Conservation (phyloP, 2,329 filamentous ascomycete genomes). For the Ceratocystis colombiana region DNA sequence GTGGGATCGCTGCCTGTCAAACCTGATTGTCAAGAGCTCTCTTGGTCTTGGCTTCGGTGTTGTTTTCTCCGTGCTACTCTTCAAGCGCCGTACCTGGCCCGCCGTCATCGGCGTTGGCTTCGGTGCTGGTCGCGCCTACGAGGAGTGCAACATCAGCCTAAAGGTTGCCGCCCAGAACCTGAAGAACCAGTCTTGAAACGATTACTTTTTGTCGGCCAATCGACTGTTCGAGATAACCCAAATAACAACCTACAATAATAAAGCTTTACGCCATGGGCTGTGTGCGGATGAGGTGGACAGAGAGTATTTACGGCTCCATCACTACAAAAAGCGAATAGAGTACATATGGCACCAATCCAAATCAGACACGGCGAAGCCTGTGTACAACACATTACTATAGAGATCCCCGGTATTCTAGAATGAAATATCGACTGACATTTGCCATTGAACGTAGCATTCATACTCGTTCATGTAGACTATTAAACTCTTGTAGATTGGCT, state of each 20-base stretch:
- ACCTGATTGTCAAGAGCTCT: slow-evolving; percentile 89
- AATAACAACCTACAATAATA: slow-evolving; percentile 19
- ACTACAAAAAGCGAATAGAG: background rate
- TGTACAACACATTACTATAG: slow-evolving; percentile 26
- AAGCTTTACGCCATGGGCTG: slow-evolving; percentile 20
- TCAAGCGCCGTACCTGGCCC: slow-evolving; percentile 96
- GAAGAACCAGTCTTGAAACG: slow-evolving; percentile 37
- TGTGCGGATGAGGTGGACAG: slow-evolving; percentile 1
- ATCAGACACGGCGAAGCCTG: background rate
- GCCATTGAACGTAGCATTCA: background rate
- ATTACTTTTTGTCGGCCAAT: background rate
- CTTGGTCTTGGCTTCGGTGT: slow-evolving; percentile 95
- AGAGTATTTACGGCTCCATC: background rate
- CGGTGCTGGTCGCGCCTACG: slow-evolving; percentile 90
- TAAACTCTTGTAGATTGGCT: too few species aligned
- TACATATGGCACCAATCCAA: background rate
- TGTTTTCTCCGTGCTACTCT: slow-evolving; percentile 95
- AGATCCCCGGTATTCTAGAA: slow-evolving; percentile 19
- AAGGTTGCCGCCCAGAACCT: slow-evolving; percentile 52
- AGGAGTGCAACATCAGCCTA: slow-evolving; percentile 85
- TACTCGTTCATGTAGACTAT: too few species aligned
- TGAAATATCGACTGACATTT: slow-evolving; percentile 22
- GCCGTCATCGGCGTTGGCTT: slow-evolving; percentile 92
- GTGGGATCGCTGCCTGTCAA: slow-evolving; percentile 99
- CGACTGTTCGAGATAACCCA: slow-evolving; percentile 15